Evolutionary conservation across 345 rosid genomes (phyloP), one percentile per base, ranked within the genome.

Genomic region (Citrus glauca): DNA sequence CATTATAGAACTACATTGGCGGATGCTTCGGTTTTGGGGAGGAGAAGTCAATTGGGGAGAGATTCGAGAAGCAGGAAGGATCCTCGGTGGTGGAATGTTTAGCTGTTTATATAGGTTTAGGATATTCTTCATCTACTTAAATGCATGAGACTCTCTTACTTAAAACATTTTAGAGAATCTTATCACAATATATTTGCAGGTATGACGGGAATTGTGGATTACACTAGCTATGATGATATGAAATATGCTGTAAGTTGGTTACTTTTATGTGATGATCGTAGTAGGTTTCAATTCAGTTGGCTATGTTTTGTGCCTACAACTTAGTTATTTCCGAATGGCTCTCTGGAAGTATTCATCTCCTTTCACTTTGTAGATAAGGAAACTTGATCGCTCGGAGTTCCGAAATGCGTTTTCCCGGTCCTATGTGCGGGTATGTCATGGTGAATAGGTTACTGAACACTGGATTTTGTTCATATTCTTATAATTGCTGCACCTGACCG

Each of bases 211-310:
- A 90, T 96, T 84, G 98, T 91, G 30, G 99, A 94, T 73, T 96
- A 96, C 80, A 90, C 89, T 75, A 90, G 79, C 81, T 91, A 94
- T 83, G 98, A 96, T 69, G 98, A 91, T 81, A 92, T 96, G 99
- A 92, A 89, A 83, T 93, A 91, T 72, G 98, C 99, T 33, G 99
- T 96, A 86, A 90, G 97, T 87, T 82, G 8, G 42, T 30, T 73
- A 24, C 32, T n/a, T n/a, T 11, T 4, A 28, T 13, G 11, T 7
- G 20, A 22, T 79, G 40, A 10, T 4, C 14, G 17, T 61, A 14
- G 17, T 38, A 40, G 77, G 75, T 67, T 73, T 45, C 70, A 35
- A 28, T 28, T 62, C 38, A 11, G 8, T 16, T 8, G 55, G 65
- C 35, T 24, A 5, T 20, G 57, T 13, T 25, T 37, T 20, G n/a